Conservation (phyloP, 345 rosid species). For the Orychophragmus violaceus region DNA sequence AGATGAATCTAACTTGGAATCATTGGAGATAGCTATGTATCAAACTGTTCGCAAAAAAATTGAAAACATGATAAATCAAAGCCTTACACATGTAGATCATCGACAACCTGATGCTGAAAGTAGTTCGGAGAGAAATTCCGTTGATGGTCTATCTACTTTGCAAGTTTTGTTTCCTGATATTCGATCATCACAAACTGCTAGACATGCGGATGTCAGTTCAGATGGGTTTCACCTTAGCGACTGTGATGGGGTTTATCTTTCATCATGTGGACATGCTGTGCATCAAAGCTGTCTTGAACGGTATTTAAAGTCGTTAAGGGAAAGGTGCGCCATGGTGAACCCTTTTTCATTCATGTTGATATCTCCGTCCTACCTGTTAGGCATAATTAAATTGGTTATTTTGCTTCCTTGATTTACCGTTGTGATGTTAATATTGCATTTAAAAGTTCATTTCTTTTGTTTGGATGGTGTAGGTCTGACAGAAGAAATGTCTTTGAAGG, state of each 20-base stretch:
- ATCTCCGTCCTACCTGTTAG: not conserved
- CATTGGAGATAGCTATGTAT: slow-evolving; percentile 62
- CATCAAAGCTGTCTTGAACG: slow-evolving; percentile 89
- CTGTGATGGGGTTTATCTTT: slow-evolving; percentile 83
- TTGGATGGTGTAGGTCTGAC: slow-evolving; percentile 39
- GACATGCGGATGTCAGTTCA: slow-evolving; percentile 31
- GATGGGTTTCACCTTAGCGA: slow-evolving; percentile 70
- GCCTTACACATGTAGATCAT: slow-evolving; percentile 24
- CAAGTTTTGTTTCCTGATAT: slow-evolving; percentile 44
- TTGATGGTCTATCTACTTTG: slow-evolving; percentile 41
- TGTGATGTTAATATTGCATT: not conserved
- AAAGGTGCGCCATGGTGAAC: slow-evolving; percentile 47
- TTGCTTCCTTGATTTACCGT: not conserved
- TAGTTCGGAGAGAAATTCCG: slow-evolving; percentile 23
- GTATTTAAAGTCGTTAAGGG: slow-evolving; percentile 74
- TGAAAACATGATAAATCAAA: slow-evolving; percentile 23
- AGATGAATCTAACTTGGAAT: slow-evolving; percentile 38
- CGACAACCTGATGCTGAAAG: slow-evolving; percentile 29
- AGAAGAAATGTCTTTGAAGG: slow-evolving; percentile 84
- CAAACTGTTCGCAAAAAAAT: slow-evolving; percentile 35
- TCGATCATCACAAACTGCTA: slow-evolving; percentile 49
- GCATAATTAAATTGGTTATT: not conserved
- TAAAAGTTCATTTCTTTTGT: not conserved
- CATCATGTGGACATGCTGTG: slow-evolving; percentile 97
- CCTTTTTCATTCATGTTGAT: not conserved